phyloP scores from a whole-genome alignment of 139 green algal genomes.

The Spirogloea muscicola region DNA sequence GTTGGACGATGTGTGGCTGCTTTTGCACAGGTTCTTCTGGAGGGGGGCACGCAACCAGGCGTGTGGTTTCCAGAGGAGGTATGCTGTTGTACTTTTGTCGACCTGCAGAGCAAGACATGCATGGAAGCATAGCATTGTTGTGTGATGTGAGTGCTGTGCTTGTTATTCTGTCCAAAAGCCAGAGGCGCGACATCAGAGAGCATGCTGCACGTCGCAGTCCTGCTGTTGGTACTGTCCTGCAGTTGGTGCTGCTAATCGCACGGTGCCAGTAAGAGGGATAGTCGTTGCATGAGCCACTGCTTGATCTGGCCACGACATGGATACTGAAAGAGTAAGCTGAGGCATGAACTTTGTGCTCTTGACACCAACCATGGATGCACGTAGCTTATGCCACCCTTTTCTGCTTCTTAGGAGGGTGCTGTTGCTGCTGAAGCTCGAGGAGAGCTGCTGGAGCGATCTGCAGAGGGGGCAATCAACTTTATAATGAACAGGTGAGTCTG shows the following conservation, averaged over 20 bases:
- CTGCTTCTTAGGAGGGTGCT: no score
- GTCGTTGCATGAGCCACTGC: not conserved
- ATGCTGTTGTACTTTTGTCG: no score
- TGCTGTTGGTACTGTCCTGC: not conserved
- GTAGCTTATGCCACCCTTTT: not conserved
- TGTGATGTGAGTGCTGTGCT: no score
- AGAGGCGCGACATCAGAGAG: not conserved
- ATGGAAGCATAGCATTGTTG: no score
- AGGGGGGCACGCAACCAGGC: conserved; percentile 73
- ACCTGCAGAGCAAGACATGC: no score
- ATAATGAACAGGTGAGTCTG: conserved; percentile 2
- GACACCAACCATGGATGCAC: not conserved
- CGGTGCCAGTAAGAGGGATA: not conserved
- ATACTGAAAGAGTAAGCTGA: no score
- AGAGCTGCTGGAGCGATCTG: not conserved
- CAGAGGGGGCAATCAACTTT: not conserved
- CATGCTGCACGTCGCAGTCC: not conserved
- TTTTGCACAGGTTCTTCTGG: conserved; percentile 70
- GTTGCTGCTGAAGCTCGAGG: not conserved
- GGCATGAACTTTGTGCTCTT: not conserved
- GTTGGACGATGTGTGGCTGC: conserved; percentile 57
- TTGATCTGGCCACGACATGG: no score
- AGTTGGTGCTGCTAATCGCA: not conserved
- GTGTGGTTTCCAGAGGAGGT: conserved; percentile 95
- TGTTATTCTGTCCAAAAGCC: not conserved